A percentile compares a stretch with the other conserved stretches of the same genome.
phyloP scores from a whole-genome alignment of 148 eudicot genomes.

The Nyssa sinensis region DNA sequence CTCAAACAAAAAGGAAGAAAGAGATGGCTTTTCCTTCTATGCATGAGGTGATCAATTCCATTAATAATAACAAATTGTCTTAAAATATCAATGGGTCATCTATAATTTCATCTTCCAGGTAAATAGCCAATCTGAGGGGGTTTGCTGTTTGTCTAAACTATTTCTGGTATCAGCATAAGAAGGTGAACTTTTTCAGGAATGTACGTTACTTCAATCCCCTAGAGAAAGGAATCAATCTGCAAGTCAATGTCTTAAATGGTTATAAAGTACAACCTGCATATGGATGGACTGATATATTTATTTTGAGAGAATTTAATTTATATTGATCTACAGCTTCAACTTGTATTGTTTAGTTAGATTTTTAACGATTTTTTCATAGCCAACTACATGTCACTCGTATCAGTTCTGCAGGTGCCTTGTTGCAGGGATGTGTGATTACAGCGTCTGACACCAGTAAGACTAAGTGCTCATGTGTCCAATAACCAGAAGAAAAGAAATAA shows the following conservation, averaged over 20 bases:
- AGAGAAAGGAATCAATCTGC: background rate
- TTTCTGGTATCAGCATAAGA: background rate
- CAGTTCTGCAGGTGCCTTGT: background rate
- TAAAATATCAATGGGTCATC: background rate
- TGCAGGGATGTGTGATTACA: background rate
- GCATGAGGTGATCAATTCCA: background rate
- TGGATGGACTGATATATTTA: background rate
- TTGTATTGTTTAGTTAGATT: background rate
- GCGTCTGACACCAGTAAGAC: background rate
- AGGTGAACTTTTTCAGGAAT: background rate
- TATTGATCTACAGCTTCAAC: background rate
- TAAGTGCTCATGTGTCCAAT: background rate
- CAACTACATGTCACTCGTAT: background rate
- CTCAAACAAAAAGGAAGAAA: too few relatives aligned
- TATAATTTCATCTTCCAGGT: background rate
- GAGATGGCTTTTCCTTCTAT: background rate
- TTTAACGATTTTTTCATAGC: background rate
- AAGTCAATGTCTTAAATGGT: background rate
- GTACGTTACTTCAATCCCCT: background rate
- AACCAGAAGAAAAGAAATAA: background rate
- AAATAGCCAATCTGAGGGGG: background rate
- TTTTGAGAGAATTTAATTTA: background rate
- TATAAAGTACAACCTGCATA: background rate
- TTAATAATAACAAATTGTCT: too few relatives aligned
- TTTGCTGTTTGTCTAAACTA: background rate